A percentile compares a stretch with the other conserved stretches of the same genome.
These are phyloP conservation scores for Arbutus unedo DNA, from an alignment of 148 eudicot species.

Conservation along the genomic window DNA sequence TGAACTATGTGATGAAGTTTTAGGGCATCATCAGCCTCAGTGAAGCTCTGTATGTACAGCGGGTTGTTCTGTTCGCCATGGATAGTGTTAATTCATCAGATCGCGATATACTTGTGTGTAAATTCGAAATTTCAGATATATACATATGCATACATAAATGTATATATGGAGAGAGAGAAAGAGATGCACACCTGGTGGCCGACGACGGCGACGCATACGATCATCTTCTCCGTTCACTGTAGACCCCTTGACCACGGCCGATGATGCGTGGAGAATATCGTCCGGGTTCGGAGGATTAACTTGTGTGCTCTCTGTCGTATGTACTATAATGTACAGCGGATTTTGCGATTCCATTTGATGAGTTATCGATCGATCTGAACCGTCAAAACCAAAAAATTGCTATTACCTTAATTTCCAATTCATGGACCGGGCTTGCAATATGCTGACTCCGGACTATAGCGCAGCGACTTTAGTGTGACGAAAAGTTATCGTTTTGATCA, in stretches of 20 bases:
- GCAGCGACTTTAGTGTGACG: too few species aligned
- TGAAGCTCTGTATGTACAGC: constrained; percentile 89
- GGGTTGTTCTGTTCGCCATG: constrained; percentile 74
- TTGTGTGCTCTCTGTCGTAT: neutral
- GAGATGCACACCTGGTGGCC: constrained; percentile 76
- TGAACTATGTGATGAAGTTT: constrained; percentile 99
- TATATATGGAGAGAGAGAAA: neutral
- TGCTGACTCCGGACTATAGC: too few species aligned
- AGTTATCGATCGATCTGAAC: neutral
- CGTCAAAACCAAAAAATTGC: neutral
- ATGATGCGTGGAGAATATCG: neutral
- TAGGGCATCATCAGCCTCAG: constrained; percentile 90
- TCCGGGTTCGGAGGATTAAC: neutral
- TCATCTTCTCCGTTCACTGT: constrained; percentile 43
- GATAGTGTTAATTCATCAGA: constrained; percentile 16
- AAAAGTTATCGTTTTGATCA: too few species aligned
- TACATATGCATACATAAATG: neutral
- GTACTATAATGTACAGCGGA: neutral
- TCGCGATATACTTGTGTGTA: neutral
- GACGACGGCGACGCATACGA: constrained; percentile 91
- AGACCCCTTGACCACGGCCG: neutral
- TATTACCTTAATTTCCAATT: too few species aligned
- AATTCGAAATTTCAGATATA: neutral
- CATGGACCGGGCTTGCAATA: too few species aligned
- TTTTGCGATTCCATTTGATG: neutral